Evolutionary conservation across 1,284 basidiomycete genomes (phyloP).

Genomic region (Coniferiporia sulphurascens): DNA sequence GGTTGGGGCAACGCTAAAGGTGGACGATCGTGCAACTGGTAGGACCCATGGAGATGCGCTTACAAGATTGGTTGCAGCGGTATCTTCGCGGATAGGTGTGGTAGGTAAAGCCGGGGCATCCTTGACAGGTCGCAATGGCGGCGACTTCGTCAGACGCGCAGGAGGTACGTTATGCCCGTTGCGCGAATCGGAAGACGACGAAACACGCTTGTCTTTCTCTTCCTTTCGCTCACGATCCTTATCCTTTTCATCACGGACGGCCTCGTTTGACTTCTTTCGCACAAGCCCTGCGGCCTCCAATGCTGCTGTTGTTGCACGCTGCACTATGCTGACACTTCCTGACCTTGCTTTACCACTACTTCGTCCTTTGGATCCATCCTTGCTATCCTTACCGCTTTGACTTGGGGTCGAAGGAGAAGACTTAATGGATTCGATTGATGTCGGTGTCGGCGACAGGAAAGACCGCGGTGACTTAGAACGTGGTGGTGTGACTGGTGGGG

Average conservation of each 20-base stretch:
- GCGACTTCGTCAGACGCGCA: slow-evolving; percentile 63
- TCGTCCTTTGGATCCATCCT: slow-evolving; percentile 43
- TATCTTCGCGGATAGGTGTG: slow-evolving; percentile 36
- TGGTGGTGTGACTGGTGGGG: slow-evolving; percentile 40
- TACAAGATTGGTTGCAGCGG: slow-evolving; percentile 26
- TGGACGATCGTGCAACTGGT: slow-evolving; percentile 36
- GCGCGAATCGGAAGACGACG: slow-evolving; percentile 47
- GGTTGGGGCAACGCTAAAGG: slow-evolving; percentile 33
- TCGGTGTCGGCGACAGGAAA: slow-evolving; percentile 57
- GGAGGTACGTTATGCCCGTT: slow-evolving; percentile 53
- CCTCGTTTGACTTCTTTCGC: slow-evolving; percentile 74
- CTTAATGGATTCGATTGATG: slow-evolving; percentile 43
- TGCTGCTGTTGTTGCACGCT: slow-evolving; percentile 81
- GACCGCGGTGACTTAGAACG: slow-evolving; percentile 44
- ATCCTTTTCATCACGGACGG: slow-evolving; percentile 45
- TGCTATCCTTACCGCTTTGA: slow-evolving; percentile 41
- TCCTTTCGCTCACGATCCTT: slow-evolving; percentile 37
- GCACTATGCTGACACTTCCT: slow-evolving; percentile 89
- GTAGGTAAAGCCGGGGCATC: slow-evolving; percentile 50
- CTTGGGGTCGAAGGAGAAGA: slow-evolving; percentile 65
- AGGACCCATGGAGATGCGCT: slow-evolving; percentile 72
- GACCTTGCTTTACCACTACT: slow-evolving; percentile 57
- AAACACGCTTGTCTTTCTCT: slow-evolving; percentile 35
- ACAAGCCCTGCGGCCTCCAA: slow-evolving; percentile 76
- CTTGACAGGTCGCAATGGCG: slow-evolving; percentile 53